A percentile compares a stretch with the other conserved stretches of the same genome.
Evolutionary conservation across 331 rosid species (phyloP).

Genomic region (Ulmus americana): DNA sequence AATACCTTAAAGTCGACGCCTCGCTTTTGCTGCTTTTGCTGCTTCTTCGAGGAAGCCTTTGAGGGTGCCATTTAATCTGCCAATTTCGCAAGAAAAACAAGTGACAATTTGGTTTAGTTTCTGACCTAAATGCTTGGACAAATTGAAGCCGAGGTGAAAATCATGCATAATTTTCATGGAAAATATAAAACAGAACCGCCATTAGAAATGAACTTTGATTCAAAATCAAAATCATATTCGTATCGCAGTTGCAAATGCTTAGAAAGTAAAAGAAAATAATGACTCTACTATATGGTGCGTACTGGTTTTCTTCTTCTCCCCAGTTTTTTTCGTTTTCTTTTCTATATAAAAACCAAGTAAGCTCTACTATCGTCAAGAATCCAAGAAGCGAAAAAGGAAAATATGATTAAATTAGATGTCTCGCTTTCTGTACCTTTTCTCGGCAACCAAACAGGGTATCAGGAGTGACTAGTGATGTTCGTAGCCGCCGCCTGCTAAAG

Average conservation of each 20-base stretch:
- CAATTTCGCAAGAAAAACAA: neutral
- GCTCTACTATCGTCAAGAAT: too few relatives aligned
- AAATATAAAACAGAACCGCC: neutral
- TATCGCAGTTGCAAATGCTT: too few relatives aligned
- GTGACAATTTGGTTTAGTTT: neutral
- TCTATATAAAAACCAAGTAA: neutral
- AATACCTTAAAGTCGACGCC: constrained; percentile 78
- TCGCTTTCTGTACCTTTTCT: neutral
- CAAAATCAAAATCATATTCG: too few relatives aligned
- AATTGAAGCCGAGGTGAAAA: neutral
- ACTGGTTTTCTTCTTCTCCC: too few relatives aligned
- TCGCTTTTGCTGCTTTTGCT: constrained; percentile 42
- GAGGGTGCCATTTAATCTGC: constrained; percentile 46
- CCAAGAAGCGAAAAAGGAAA: too few relatives aligned
- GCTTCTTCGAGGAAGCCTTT: constrained; percentile 55
- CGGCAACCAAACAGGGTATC: constrained; percentile 2
- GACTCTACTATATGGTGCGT: too few relatives aligned
- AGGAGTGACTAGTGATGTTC: neutral
- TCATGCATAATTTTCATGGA: neutral
- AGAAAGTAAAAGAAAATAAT: too few relatives aligned
- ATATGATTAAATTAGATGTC: too few relatives aligned
- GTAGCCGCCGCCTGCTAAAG: too few relatives aligned
- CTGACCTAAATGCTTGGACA: neutral
- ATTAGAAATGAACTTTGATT: too few relatives aligned
- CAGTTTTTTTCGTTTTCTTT: neutral